Conservation (phyloP, 1,284 basidiomycete species). For the Chondrostereum purpureum region DNA sequence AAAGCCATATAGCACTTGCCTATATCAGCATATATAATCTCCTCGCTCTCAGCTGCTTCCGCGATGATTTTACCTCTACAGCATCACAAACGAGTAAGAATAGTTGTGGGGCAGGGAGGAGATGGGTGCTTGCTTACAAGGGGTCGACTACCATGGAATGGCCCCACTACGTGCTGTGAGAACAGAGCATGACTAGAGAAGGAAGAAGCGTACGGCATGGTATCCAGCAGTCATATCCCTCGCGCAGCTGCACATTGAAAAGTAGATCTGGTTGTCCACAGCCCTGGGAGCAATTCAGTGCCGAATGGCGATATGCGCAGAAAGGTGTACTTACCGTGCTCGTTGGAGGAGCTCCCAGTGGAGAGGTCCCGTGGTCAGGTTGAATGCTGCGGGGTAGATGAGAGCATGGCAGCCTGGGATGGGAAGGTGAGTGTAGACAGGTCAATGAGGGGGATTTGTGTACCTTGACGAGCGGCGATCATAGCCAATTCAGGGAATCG, state of each 20-base stretch:
- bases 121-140: constrained; percentile 58
- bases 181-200: constrained; percentile 1
- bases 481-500: constrained; percentile 95
- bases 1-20: constrained; percentile 41
- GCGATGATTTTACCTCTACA: constrained; percentile 73
- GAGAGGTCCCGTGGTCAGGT: constrained; percentile 88
- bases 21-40: constrained; percentile 76
- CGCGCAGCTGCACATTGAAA: constrained; percentile 94
- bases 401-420: constrained; percentile 76
- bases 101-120: not conserved
- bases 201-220: constrained; percentile 64
- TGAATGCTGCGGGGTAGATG: constrained; percentile 90
- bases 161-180: constrained; percentile 59
- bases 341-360: constrained; percentile 95
- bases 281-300: constrained; percentile 47
- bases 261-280: constrained; percentile 93
- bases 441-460: constrained; percentile 10
- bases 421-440: constrained; percentile 1
- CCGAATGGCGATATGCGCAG: not conserved
- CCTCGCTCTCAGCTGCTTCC: constrained; percentile 77
- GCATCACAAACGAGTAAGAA: constrained; percentile 4
- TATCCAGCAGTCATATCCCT: constrained; percentile 77
- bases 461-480: constrained; percentile 84
- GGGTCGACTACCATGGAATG: constrained; percentile 89
- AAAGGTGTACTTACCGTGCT: constrained; percentile 50